Evolutionary conservation across 1,139 yeast genomes (phyloP).

Genomic region (Geotrichum reessii): DNA sequence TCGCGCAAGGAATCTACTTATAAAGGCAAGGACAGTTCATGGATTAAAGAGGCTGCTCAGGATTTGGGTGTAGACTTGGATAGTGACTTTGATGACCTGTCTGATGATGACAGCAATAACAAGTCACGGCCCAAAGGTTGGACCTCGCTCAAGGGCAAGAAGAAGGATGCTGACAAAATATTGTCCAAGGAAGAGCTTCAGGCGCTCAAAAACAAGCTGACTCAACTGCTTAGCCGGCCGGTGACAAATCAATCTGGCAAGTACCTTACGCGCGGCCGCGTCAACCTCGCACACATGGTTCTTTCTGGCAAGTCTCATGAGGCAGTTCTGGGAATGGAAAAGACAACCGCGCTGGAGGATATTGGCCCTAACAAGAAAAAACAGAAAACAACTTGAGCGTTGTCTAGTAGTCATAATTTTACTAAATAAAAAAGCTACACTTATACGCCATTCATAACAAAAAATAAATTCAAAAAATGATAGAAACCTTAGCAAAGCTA

Average conservation of each 20-base stretch:
- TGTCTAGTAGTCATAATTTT: too few relatives aligned
- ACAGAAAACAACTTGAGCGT: constrained; percentile 21
- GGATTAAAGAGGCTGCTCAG: constrained; percentile 89
- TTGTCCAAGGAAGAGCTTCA: constrained; percentile 45
- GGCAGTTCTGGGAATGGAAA: constrained; percentile 64
- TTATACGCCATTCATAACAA: too few relatives aligned
- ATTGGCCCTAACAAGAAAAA: constrained; percentile 38
- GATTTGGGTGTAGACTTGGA: constrained; percentile 78
- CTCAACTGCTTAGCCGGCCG: constrained; percentile 50
- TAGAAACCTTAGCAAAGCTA: too few relatives aligned
- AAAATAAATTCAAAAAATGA: too few relatives aligned
- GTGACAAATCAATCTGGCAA: constrained; percentile 41
- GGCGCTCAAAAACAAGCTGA: constrained; percentile 51
- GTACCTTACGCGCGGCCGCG: constrained; percentile 79
- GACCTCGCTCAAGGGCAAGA: constrained; percentile 16
- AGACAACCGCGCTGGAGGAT: constrained; percentile 64
- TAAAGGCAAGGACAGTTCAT: constrained; percentile 62
- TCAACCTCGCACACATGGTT: constrained; percentile 79
- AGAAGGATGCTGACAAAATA: constrained; percentile 40
- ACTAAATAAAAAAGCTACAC: too few relatives aligned
- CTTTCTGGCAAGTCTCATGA: constrained; percentile 66
- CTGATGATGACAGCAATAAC: constrained; percentile 54
- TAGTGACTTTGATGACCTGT: constrained; percentile 43
- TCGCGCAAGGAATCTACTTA: constrained; percentile 55
- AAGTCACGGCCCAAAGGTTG: constrained; percentile 32